Base-by-base conservation (phyloP, 371 early-diverging fungal genomes). In the Apophysomyces variabilis region DNA sequence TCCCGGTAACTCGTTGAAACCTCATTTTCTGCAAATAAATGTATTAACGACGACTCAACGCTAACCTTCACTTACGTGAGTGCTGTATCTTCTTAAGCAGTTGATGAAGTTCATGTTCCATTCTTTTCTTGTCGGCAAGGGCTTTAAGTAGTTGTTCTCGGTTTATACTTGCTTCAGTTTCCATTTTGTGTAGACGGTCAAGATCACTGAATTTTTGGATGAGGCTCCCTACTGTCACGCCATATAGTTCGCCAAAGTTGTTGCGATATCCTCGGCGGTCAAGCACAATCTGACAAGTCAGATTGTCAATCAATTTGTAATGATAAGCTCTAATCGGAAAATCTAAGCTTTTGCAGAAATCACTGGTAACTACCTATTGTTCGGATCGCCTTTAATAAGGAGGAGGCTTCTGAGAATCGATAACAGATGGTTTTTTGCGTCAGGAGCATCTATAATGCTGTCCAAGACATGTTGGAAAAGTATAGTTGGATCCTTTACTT, bases 201-300 rank as follows among this genome's bases (percentile, higher is more conserved):
- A 87, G 84, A 62, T 89, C 85, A 1, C 84, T 86, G 43, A 91
- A 83, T 65, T 86, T 87, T 63, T 83, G 77, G 21, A 92, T 80
- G 41, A 92, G 76, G 18, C 57, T 62, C 38, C 63, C 67, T 9
- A 62, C 67, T 70, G 75, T 70, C n/a, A 61, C 60, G 43, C 66
- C 64, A 43, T 58, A 66, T 1, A 44, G 18, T 0, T 61, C 39
- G 4, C 76, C 69, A 60, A 78, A 87, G 38, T 82, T 82, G 56
- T 85, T 84, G 0, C 86, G 32, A 21, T 85, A 73, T 7, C 83
- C 86, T 38, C 85, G 82, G 14, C 89, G 76, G 57, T 92, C 90
- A 61, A 91, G 77, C 13, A 92, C 89, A 11, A 92, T 83, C 56
- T 91, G 87, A 5, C 85, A 83, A n/a, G 90, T 76, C n/a, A 90